Conservation (phyloP, 345 rosid species). For the Gossypium rotundifolium region DNA sequence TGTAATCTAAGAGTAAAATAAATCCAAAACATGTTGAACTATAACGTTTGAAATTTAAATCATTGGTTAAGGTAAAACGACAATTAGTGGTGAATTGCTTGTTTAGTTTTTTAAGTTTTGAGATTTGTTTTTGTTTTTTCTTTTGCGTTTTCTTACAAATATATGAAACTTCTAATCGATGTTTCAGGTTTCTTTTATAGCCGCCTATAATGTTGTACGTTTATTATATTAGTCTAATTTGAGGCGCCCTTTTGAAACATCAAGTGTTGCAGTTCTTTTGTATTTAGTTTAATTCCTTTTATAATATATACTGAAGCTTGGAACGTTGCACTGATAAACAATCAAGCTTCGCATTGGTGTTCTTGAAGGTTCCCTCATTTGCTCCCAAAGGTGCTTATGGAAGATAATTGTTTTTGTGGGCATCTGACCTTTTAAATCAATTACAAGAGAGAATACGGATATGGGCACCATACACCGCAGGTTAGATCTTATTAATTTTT, state of each 20-base stretch:
- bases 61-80: not conserved
- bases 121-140: not conserved
- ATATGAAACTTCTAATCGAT: not conserved
- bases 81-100: not conserved
- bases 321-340: constrained; percentile 10
- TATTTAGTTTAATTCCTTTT: not conserved
- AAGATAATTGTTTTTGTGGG: constrained; percentile 16
- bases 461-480: constrained; percentile 72
- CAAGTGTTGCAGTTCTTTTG: not conserved
- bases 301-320: not conserved
- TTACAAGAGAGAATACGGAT: constrained; percentile 13
- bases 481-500: constrained; percentile 25
- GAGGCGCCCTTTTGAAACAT: not conserved
- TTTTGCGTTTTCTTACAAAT: not conserved
- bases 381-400: constrained; percentile 25
- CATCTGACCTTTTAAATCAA: constrained; percentile 23
- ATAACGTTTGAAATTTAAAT: not conserved
- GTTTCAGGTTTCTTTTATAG: not conserved
- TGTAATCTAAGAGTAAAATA: not conserved
- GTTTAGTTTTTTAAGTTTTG: not conserved
- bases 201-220: not conserved
- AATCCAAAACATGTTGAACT: not conserved
- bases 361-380: constrained; percentile 26
- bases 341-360: constrained; percentile 6
- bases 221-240: not conserved